A percentile compares a stretch with the other conserved stretches of the same genome.
Evolutionary conservation across 2,329 filamentous ascomycete species (phyloP).

Genomic region (Plenodomus biglobosus): DNA sequence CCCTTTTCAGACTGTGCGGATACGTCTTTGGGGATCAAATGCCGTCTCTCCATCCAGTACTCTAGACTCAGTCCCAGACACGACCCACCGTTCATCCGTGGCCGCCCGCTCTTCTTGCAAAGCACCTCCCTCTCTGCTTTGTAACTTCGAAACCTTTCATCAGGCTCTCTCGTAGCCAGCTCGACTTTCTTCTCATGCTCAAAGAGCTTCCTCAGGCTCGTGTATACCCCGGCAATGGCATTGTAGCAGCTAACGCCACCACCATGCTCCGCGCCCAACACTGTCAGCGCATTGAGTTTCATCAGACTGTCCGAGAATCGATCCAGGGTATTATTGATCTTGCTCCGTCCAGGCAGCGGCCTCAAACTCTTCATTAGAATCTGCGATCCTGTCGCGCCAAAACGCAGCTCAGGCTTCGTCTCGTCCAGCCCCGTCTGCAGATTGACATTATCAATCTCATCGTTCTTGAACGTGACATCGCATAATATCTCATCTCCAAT

Average conservation of each 20-base stretch:
- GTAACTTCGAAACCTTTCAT: slow-evolving; percentile 49
- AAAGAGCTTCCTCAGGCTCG: slow-evolving; percentile 69
- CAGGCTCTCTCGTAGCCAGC: slow-evolving; percentile 30
- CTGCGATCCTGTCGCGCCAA: slow-evolving; percentile 56
- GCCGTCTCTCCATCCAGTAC: slow-evolving; percentile 71
- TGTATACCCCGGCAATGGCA: slow-evolving; percentile 72
- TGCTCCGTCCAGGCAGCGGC: slow-evolving; percentile 60
- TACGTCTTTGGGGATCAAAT: slow-evolving; percentile 42
- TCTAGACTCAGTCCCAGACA: slow-evolving; percentile 71
- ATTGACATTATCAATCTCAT: slow-evolving; percentile 58
- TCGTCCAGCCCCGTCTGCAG: slow-evolving; percentile 64
- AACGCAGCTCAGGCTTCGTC: slow-evolving; percentile 56
- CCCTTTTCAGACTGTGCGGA: slow-evolving; percentile 38
- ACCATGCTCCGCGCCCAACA: slow-evolving; percentile 65
- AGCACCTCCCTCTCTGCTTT: slow-evolving; percentile 61
- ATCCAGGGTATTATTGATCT: slow-evolving; percentile 70
- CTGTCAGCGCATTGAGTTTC: slow-evolving; percentile 68
- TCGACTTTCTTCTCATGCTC: slow-evolving; percentile 64
- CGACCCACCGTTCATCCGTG: slow-evolving; percentile 68
- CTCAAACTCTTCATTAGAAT: slow-evolving; percentile 68
- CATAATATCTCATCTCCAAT: slow-evolving; percentile 40
- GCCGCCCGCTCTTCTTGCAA: slow-evolving; percentile 70
- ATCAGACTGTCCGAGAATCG: slow-evolving; percentile 72
- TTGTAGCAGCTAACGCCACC: slow-evolving; percentile 70
- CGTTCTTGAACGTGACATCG: slow-evolving; percentile 34